phyloP scores from a whole-genome alignment of 495 filamentous ascomycete species.

The Xylaria cubensis region DNA sequence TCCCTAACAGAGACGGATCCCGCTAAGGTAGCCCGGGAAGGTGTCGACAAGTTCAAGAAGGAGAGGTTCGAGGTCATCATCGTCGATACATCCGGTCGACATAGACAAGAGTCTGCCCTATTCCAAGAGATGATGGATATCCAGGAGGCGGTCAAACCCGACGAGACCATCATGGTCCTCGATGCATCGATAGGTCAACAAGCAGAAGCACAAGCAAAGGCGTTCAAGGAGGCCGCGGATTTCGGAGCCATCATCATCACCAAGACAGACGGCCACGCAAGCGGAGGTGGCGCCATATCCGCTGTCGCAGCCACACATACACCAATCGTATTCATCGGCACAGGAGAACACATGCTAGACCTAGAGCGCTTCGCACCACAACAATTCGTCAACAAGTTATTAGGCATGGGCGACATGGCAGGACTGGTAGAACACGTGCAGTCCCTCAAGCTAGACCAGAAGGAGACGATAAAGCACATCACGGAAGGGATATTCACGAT shows the following conservation, averaged over 20 bases:
- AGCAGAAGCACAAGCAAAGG: slow-evolving; percentile 90
- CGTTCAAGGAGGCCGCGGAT: slow-evolving; percentile 97
- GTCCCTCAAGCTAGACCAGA: slow-evolving; percentile 93
- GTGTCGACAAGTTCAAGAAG: slow-evolving; percentile 99
- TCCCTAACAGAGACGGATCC: slow-evolving; percentile 95
- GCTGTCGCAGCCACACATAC: slow-evolving; percentile 96
- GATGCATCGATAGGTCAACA: slow-evolving; percentile 96
- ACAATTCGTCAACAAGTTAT: slow-evolving; percentile 86
- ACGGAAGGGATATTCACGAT: slow-evolving; percentile 95
- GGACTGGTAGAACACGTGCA: slow-evolving; percentile 97
- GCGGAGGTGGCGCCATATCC: slow-evolving; percentile 96
- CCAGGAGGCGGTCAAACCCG: slow-evolving; percentile 85
- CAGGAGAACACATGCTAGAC: slow-evolving; percentile 95
- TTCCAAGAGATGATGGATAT: slow-evolving; percentile 99
- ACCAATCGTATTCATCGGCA: slow-evolving; percentile 97
- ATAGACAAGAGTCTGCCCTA: slow-evolving; percentile 91
- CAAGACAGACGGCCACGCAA: slow-evolving; percentile 95
- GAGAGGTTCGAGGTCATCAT: slow-evolving; percentile 98
- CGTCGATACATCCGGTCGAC: slow-evolving; percentile 93
- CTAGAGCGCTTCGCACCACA: slow-evolving; percentile 91
- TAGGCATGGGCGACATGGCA: slow-evolving; percentile 97
- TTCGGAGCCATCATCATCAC: slow-evolving; percentile 99
- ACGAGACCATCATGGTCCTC: slow-evolving; percentile 98
- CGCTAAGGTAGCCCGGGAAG: slow-evolving; percentile 87
- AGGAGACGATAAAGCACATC: slow-evolving; percentile 99